A percentile compares a stretch with the other conserved stretches of the same genome.
Conservation (phyloP, 176 grass and related monocot species). For the Eremochloa ophiuroides region DNA sequence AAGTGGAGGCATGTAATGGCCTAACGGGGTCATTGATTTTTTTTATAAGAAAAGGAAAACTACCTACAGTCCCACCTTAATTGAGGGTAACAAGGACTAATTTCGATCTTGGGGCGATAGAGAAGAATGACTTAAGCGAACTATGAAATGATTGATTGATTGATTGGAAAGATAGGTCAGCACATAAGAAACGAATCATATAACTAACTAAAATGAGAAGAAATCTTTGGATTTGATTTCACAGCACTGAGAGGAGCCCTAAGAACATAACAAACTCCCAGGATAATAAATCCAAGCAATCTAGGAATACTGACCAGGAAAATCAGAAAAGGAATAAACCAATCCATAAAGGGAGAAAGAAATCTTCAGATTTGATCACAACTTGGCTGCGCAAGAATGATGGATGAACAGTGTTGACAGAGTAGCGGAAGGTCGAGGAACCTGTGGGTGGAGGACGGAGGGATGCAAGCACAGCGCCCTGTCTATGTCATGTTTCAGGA, state of each 20-base stretch:
- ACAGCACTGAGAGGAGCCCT: not conserved
- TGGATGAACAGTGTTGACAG: not conserved
- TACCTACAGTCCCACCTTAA: not conserved
- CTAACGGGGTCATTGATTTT: not conserved
- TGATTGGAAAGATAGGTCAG: not conserved
- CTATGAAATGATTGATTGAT: not conserved
- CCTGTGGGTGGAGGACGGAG: not conserved
- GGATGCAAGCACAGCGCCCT: not conserved
- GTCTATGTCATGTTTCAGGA: not conserved
- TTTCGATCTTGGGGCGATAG: not conserved
- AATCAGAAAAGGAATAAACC: not conserved
- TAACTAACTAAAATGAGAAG: not conserved
- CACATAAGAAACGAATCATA: not conserved
- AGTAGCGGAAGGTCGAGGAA: not conserved
- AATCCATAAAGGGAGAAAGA: not conserved
- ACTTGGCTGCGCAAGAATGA: not conserved
- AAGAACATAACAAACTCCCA: not conserved
- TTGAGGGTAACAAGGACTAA: not conserved
- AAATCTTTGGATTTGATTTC: not conserved
- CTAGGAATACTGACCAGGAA: not conserved
- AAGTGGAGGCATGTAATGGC: not conserved
- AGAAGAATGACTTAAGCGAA: not conserved
- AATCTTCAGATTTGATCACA: not conserved
- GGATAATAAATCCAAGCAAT: not conserved
- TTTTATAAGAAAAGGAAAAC: not conserved